Evolutionary conservation across 192 early-diverging fungal genomes (phyloP).

Genomic region (Ramicandelaber brevisporus): DNA sequence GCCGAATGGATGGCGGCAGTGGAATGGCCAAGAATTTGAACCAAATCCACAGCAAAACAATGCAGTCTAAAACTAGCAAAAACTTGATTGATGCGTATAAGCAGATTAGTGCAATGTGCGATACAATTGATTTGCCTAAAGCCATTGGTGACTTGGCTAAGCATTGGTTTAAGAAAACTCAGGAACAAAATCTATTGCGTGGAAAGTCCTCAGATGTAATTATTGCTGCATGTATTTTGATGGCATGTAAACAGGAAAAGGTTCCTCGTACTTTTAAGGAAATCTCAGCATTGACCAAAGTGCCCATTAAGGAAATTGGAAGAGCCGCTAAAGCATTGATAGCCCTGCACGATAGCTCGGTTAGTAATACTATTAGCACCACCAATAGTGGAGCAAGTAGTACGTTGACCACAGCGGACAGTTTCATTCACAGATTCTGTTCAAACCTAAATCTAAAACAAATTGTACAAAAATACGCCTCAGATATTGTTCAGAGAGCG

Average conservation of each 20-base stretch:
- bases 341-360: conserved; percentile 8
- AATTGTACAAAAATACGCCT: conserved; percentile 38
- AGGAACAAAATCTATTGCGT: conserved; percentile 52
- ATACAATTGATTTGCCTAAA: conserved; percentile 49
- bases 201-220: conserved; percentile 64
- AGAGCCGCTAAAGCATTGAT: conserved; percentile 30
- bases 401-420: conserved; percentile 36
- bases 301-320: conserved; percentile 86
- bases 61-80: conserved; percentile 18
- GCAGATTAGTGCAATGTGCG: conserved; percentile 53
- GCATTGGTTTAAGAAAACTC: conserved; percentile 63
- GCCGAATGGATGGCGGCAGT: conserved; percentile 42
- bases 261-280: conserved; percentile 83
- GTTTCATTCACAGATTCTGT: conserved; percentile 59
- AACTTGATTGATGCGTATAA: conserved; percentile 47
- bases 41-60: conserved; percentile 39
- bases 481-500: conserved; percentile 39
- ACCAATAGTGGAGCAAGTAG: conserved; percentile 30
- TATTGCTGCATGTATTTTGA: conserved; percentile 76
- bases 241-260: conserved; percentile 65
- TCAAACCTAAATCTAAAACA: conserved; percentile 39
- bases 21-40: conserved; percentile 42
- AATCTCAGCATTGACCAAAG: conserved; percentile 65
- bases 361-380: conserved; percentile 19
- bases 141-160: conserved; percentile 56